Base-by-base conservation (phyloP, 106 monocot genomes). In the Agapanthus africanus region DNA sequence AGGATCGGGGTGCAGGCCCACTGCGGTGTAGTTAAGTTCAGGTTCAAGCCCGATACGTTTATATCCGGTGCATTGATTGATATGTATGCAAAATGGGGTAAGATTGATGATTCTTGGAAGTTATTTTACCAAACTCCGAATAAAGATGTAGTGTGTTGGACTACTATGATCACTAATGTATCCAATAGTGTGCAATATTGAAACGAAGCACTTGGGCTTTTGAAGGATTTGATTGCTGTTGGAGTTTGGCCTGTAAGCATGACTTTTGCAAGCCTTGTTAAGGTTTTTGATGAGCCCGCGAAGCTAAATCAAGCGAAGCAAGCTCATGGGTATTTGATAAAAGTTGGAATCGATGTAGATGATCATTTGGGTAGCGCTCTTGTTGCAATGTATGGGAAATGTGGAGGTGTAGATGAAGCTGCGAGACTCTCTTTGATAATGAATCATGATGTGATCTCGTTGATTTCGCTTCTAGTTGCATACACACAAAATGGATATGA, bases 371-470 rank as follows among this genome's bases (percentile, higher is more conserved):
- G 69, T 0, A 79, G 78, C 63, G 74, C 78, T 26, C 71, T 90
- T 44, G 74, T 90, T 70, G 65, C 79, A 40, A 77, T 84, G 81
- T 90, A 90, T 72, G 90, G 90, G 28, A 81, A 68, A 51, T 86
- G 90, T 59, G 74, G 64, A 38, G 83, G 78, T 6, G 28, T 81
- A n/a, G 81, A 81, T 66, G 86, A 86, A 65, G 79, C 69, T 5
- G 37, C 77, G 21, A 70, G 66, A 9, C 66, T 90, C 26, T 81
- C 81, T 31, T 34, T 0, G 1, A 73, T 73, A 37, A 57, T 74
- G 37, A 60, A 62, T 5, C 60, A 57, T 38, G 83, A 84, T 73
- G 54, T 74, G 3, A 69, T 90, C 13, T 90, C 83, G 4, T 70
- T 70, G 69, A 90, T 83, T 61, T 86, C 86, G 10, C 38, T 90